A percentile compares a stretch with the other conserved stretches of the same genome.
These are phyloP conservation scores for Hymenoscyphus albidus DNA, from an alignment of 2,329 filamentous ascomycete genomes.

Conservation along the genomic window DNA sequence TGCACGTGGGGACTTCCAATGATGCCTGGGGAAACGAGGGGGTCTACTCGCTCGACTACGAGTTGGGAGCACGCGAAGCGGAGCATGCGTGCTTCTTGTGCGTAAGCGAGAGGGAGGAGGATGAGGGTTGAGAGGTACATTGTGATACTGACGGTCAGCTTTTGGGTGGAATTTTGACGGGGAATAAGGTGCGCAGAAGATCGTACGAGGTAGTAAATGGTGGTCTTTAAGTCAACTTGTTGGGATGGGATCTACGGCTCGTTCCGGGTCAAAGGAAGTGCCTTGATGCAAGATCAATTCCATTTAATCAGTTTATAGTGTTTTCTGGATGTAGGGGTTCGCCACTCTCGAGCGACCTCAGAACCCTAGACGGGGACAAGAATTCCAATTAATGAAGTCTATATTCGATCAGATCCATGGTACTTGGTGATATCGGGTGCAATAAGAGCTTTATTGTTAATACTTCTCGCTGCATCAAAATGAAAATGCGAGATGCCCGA, in stretches of 20 bases:
- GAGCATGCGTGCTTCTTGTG: constrained; percentile 17
- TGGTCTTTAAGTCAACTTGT: neutral
- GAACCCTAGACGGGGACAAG: neutral
- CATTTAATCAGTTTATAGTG: neutral
- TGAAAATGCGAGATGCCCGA: neutral
- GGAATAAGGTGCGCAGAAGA: neutral
- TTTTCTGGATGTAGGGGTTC: neutral
- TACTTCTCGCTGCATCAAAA: neutral
- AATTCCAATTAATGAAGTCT: neutral
- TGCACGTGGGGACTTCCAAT: constrained; percentile 17
- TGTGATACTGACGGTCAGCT: neutral
- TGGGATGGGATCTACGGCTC: neutral
- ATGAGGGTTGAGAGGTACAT: neutral
- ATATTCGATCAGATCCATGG: neutral
- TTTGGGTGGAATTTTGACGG: neutral
- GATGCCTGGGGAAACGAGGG: constrained; percentile 16
- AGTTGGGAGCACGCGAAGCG: constrained; percentile 19
- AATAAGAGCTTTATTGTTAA: neutral
- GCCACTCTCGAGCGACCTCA: neutral
- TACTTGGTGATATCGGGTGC: neutral
- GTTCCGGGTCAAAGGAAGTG: neutral
- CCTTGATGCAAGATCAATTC: neutral
- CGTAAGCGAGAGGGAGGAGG: constrained; percentile 6
- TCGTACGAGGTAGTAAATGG: neutral
- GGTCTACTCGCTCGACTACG: constrained; percentile 18